These are phyloP conservation scores for Gentiana macrophylla DNA, from an alignment of 257 asterid species.

Conservation along the genomic window DNA sequence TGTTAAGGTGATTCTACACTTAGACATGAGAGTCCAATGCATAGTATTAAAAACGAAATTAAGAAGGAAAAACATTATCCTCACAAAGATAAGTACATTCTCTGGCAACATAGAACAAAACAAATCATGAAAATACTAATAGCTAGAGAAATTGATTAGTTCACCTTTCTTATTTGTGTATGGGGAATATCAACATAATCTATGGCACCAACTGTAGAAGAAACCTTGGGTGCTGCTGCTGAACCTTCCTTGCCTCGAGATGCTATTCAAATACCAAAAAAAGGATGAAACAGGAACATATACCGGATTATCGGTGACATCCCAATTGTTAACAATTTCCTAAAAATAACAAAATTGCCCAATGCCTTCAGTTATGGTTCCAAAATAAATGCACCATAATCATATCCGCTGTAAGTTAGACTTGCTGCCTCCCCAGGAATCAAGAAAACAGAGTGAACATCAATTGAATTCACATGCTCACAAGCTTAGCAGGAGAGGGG, in stretches of 20 bases:
- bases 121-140: neutral
- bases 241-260: constrained; percentile 59
- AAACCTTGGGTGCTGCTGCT: constrained; percentile 52
- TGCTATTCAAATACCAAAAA: constrained; percentile 29
- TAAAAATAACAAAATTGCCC: too few relatives aligned
- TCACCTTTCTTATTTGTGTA: constrained; percentile 92
- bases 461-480: too few relatives aligned
- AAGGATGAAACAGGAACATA: too few relatives aligned
- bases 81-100: neutral
- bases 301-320: too few relatives aligned
- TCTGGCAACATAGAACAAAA: neutral
- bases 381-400: too few relatives aligned
- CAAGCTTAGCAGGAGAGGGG: too few relatives aligned
- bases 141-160: constrained; percentile 3
- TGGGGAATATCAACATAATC: constrained; percentile 78
- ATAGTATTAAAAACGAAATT: neutral
- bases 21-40: neutral
- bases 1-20: neutral
- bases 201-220: constrained; percentile 29
- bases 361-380: too few relatives aligned
- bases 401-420: too few relatives aligned
- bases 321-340: too few relatives aligned
- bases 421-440: too few relatives aligned
- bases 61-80: neutral
- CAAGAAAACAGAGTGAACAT: too few relatives aligned